phyloP scores from a whole-genome alignment of 116 monocot genomes.

The Zostera marina region DNA sequence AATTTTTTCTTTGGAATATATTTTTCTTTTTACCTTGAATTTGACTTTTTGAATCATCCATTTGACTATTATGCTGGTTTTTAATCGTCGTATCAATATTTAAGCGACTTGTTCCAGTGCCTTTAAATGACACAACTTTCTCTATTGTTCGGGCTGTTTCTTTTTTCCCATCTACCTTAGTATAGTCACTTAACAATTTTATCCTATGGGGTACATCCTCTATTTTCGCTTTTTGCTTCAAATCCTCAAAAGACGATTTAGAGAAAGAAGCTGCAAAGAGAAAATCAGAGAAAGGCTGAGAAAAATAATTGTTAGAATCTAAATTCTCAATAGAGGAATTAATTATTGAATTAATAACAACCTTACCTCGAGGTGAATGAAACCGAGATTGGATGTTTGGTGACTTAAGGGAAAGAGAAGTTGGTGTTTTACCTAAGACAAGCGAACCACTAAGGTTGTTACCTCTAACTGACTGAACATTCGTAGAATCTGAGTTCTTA shows the following conservation, averaged over 20 bases:
- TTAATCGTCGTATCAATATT: slow-evolving; percentile 21
- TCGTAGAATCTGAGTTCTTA: slow-evolving; percentile 31
- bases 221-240: slow-evolving; percentile 47
- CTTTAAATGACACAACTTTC: slow-evolving; percentile 53
- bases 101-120: slow-evolving; percentile 11
- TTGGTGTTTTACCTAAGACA: slow-evolving; percentile 12
- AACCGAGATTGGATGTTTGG: slow-evolving; percentile 14
- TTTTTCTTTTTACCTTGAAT: slow-evolving; percentile 23
- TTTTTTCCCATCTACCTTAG: slow-evolving; percentile 24
- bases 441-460: slow-evolving; percentile 12
- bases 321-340: not conserved
- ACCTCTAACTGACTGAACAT: slow-evolving; percentile 12
- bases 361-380: slow-evolving; percentile 44
- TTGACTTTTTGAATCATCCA: slow-evolving; percentile 16
- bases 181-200: slow-evolving; percentile 19
- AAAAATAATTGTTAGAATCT: not conserved
- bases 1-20: slow-evolving; percentile 21
- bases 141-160: slow-evolving; percentile 13
- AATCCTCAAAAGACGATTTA: slow-evolving; percentile 41
- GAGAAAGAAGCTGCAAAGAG: slow-evolving; percentile 25
- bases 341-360: too few species aligned
- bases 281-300: not conserved
- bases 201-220: slow-evolving; percentile 26
- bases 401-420: slow-evolving; percentile 5
- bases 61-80: slow-evolving; percentile 10